These are phyloP conservation scores for Colletotrichum plurivorum DNA, from an alignment of 2,329 filamentous ascomycete species.

Conservation along the genomic window DNA sequence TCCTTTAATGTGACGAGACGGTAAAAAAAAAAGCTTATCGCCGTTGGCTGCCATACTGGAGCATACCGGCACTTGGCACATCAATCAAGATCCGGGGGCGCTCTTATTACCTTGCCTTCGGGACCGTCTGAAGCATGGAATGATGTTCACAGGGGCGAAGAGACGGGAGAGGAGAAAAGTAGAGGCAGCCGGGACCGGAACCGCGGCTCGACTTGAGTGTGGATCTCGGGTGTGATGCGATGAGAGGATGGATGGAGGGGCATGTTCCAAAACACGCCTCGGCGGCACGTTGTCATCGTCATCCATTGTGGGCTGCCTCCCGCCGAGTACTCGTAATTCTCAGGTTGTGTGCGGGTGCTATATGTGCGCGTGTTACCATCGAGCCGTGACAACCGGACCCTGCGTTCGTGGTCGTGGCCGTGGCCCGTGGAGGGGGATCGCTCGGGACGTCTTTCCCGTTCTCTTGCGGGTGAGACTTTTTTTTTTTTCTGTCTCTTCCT, in stretches of 20 bases:
- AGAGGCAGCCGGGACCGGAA: slow-evolving; percentile 5
- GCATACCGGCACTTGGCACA: not conserved
- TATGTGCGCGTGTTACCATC: no score
- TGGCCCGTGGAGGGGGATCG: slow-evolving; percentile 1
- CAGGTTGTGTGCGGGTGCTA: not conserved
- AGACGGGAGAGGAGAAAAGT: not conserved
- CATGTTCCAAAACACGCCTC: not conserved
- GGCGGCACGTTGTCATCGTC: not conserved
- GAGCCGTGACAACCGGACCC: slow-evolving; percentile 7
- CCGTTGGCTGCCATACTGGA: no score
- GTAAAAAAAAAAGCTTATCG: no score
- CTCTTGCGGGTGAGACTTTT: no score
- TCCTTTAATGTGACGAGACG: no score
- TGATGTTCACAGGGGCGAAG: slow-evolving; percentile 18
- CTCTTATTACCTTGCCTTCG: not conserved
- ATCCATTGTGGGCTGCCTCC: slow-evolving; percentile 3
- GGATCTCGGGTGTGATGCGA: not conserved
- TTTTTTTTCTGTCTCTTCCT: no score
- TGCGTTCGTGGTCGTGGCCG: not conserved
- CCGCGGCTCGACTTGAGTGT: not conserved
- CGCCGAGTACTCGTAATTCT: not conserved
- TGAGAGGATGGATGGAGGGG: no score
- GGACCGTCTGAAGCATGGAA: slow-evolving; percentile 17
- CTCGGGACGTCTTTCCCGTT: slow-evolving; percentile 13
- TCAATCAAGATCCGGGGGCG: not conserved